Evolutionary conservation across 2,329 filamentous ascomycete species (phyloP), one percentile per base, ranked within the genome.

Genomic region (Arthrobotrys sphaeroides): DNA sequence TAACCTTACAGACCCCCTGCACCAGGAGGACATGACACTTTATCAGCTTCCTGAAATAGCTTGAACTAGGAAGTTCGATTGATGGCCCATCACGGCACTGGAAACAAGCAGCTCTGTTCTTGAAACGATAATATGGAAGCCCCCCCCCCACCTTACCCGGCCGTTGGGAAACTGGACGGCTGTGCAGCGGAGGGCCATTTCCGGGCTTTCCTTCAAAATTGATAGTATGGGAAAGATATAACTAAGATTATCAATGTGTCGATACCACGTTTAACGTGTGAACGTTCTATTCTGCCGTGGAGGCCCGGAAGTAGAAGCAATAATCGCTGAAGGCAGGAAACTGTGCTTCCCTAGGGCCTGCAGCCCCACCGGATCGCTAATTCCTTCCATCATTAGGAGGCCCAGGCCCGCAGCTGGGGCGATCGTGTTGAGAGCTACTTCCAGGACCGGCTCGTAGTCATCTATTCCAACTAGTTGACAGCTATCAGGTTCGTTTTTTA

Each of bases 21-120:
- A 18, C 49, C 59, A 67, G 49, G 59, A 67, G 38, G n/a, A 67
- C 5, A 40, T 57, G 62, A 47, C 24, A 67, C 62, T 47, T 47
- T 55, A 16, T 16, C 49, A 59, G 62, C 62, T 67, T 67, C 62
- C 62, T 67, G 59, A 67, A 67, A 57, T 22, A 20, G 51, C 36
- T 51, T 61, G 61, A 43, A 36, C 7, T 49, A 12, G 28, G 5
- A 33, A 13, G 12, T 16, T 57, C 2, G 51, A 51, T 42, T 51
- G n/a, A n/a, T n/a, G n/a, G n/a, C n/a, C n/a, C n/a, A n/a, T n/a
- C n/a, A n/a, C n/a, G n/a, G n/a, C 42, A 57, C 51, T 9, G 38
- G 33, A 28, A 40, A 16, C n/a, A 20, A 60, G 20, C 1, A 12
- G 7, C 47, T 49, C 3, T n/a, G n/a, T 31, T 43, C 22, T n/a